These are phyloP conservation scores for Crotalaria pallida DNA, from an alignment of 306 rosid species.

Conservation along the genomic window DNA sequence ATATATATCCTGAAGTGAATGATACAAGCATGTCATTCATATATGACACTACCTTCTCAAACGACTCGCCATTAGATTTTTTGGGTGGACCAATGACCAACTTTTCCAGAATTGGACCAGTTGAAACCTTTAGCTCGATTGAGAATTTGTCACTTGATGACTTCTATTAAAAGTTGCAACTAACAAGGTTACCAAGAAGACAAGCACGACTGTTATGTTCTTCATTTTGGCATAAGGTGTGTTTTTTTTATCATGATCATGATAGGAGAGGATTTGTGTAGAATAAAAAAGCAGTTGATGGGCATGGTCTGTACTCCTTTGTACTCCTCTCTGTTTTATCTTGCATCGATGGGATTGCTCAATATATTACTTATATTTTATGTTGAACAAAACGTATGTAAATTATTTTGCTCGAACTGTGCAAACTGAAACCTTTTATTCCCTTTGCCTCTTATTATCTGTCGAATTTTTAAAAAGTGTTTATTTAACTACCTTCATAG, in stretches of 20 bases:
- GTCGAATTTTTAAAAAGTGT: no score
- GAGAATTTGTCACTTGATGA: constrained; percentile 87
- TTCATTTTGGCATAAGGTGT: constrained; percentile 20
- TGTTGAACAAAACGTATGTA: constrained; percentile 19
- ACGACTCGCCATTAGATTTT: constrained; percentile 76
- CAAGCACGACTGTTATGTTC: neutral
- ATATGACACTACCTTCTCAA: constrained; percentile 68
- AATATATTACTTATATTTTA: constrained; percentile 18
- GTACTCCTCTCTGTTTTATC: constrained; percentile 17
- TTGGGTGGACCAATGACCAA: constrained; percentile 76
- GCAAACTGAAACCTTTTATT: no score
- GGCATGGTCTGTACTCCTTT: constrained; percentile 25
- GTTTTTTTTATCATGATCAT: constrained; percentile 8
- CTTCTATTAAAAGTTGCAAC: constrained; percentile 44
- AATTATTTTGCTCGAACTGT: constrained; percentile 11
- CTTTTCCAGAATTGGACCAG: constrained; percentile 54
- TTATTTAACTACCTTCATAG: no score
- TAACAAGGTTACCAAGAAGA: constrained; percentile 23
- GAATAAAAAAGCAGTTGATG: constrained; percentile 33
- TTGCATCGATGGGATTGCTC: constrained; percentile 19
- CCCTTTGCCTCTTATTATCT: no score
- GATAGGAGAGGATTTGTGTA: constrained; percentile 35
- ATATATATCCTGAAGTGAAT: constrained; percentile 25
- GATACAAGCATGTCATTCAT: constrained; percentile 62
- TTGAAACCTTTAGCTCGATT: constrained; percentile 72